phyloP scores from a whole-genome alignment of 78 protist species.

The Monocercomonoides exilis region DNA sequence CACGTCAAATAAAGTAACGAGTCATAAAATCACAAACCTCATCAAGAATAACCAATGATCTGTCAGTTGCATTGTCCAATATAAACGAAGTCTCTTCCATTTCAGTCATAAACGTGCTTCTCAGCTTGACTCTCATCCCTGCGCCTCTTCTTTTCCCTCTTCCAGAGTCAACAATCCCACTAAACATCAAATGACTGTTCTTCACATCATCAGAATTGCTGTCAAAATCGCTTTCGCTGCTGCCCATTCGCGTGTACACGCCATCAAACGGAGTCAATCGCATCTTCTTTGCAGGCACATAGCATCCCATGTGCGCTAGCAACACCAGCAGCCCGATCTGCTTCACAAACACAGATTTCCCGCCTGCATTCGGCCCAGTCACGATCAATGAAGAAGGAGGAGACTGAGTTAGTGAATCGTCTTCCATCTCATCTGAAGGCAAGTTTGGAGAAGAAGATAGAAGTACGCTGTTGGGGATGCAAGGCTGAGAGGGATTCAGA shows the following conservation, averaged over 20 bases:
- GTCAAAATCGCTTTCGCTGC: not conserved
- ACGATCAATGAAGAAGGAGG: not conserved
- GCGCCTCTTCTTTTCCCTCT: constrained; percentile 17
- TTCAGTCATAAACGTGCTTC: constrained; percentile 79
- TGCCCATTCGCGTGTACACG: constrained; percentile 51
- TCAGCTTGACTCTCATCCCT: too few species aligned
- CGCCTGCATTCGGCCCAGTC: not conserved
- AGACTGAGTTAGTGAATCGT: not conserved
- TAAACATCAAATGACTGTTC: too few species aligned
- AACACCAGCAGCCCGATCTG: constrained; percentile 26
- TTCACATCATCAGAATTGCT: too few species aligned
- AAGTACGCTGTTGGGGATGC: too few species aligned
- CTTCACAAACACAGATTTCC: not conserved
- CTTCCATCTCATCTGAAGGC: too few species aligned
- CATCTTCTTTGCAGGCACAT: constrained; percentile 70
- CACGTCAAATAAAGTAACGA: too few species aligned
- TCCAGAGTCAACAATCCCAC: not conserved
- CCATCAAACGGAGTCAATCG: constrained; percentile 52
- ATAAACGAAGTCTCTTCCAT: constrained; percentile 64
- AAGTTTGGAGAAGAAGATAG: too few species aligned
- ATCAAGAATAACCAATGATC: constrained; percentile 75
- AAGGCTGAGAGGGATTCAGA: too few species aligned
- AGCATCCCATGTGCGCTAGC: constrained; percentile 55
- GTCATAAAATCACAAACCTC: constrained; percentile 48
- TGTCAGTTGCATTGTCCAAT: constrained; percentile 43